A percentile compares a stretch with the other conserved stretches of the same genome.
These are phyloP conservation scores for Paxillus involutus DNA, from an alignment of 768 basidiomycete species.

Conservation along the genomic window DNA sequence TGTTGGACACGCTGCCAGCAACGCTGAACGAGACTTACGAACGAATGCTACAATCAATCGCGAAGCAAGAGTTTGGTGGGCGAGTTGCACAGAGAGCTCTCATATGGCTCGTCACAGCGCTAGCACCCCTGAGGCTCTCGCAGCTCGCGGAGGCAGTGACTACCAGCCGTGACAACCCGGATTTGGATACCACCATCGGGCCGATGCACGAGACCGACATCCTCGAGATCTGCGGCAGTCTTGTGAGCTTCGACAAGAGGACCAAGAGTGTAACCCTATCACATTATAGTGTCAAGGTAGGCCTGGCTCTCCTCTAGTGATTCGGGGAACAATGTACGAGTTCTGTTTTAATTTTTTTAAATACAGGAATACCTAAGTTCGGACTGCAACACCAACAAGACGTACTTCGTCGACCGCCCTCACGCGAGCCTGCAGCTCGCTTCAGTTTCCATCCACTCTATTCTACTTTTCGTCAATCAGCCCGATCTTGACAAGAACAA, in stretches of 20 bases:
- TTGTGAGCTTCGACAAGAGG: constrained; percentile 4
- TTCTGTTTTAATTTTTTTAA: neutral
- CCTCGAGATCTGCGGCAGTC: neutral
- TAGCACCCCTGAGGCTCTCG: neutral
- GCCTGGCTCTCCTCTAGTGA: neutral
- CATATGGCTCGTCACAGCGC: neutral
- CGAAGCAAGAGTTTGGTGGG: neutral
- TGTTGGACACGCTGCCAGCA: constrained; percentile 1
- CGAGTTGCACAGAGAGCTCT: neutral
- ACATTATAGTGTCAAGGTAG: constrained; percentile 8
- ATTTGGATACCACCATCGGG: neutral
- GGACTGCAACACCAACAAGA: neutral
- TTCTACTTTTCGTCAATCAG: neutral
- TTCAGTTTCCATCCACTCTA: neutral
- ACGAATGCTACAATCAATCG: neutral
- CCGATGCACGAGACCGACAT: neutral
- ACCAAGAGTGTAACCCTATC: neutral
- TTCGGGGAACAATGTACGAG: neutral
- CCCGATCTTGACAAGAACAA: neutral
- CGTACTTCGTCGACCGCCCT: neutral
- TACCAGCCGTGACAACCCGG: neutral
- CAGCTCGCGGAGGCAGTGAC: neutral
- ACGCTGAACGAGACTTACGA: constrained; percentile 2
- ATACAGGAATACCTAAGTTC: neutral
- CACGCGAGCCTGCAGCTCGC: neutral